Evolutionary conservation across 495 filamentous ascomycete genomes (phyloP), one percentile per base, ranked within the genome.

Genomic region (Aspergillus sclerotiicarbonarius): DNA sequence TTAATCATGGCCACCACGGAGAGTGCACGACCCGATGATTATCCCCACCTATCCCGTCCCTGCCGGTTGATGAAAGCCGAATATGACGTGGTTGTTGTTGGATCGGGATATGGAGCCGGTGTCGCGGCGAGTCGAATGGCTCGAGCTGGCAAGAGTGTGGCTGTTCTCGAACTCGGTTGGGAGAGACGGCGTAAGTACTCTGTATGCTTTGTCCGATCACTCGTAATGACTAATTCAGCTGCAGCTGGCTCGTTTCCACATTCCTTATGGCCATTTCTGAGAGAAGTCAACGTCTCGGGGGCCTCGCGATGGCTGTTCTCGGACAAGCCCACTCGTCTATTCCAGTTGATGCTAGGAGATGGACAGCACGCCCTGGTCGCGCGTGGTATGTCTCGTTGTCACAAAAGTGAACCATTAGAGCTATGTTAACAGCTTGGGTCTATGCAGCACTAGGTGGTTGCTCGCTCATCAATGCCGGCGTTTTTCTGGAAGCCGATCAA

Each of bases 61-160:
- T 77, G 87, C 18, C 74, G 83, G 57, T 75, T 80, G 15, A 78
- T 88, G 62, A 72, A 81, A 31, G 65, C 71, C 39, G 64, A 71
- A n/a, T 87, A 88, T 53, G 85, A 90, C 63, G 80, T 82, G 20
- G 80, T 89, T 21, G 81, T 89, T 13, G 80, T 88, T 47, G 85
- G 87, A 0, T 87, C 84, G 16, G 87, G 86, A 1, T 88, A 88
- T 68, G 85, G 85, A 13, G 87, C 85, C 53, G 84, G 80, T 15
- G 83, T 88, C 15, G 84, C 86, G 13, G 87, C 85, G 2, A 81
- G 82, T 53, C 79, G 85, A 21, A 87, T 86, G 81, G 81, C 85
- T 4, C 72, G 85, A 48, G 84, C 80, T 8, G 82, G 82, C 6
- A 73, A 85, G 60, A 75, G 71, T 8, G 87, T 88, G 20, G 86